A percentile compares a stretch with the other conserved stretches of the same genome.
Evolutionary conservation across 768 basidiomycete genomes (phyloP).

Genomic region (Mycena rosella): DNA sequence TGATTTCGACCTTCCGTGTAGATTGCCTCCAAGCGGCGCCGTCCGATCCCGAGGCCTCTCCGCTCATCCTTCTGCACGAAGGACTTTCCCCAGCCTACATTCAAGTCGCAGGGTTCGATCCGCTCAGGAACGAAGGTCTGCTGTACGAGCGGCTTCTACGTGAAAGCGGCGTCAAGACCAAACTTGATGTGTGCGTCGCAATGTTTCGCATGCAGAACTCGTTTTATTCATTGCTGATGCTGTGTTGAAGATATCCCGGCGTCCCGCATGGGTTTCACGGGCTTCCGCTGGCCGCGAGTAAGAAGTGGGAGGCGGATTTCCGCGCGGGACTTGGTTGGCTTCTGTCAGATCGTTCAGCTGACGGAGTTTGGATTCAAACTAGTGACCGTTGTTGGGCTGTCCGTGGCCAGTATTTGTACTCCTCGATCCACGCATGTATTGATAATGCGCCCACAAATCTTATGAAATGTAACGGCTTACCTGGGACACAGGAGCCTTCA

Average conservation of each 20-base stretch:
- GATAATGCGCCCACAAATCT: too few species aligned
- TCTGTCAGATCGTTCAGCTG: too few species aligned
- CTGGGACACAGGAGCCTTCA: too few species aligned
- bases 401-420: too few species aligned
- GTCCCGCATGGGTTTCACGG: neutral
- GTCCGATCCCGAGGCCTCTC: neutral
- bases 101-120: slow-evolving; percentile 9
- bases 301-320: neutral
- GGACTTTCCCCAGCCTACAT: neutral
- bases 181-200: slow-evolving; percentile 9
- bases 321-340: neutral
- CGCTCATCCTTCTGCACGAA: neutral
- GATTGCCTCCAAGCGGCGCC: neutral
- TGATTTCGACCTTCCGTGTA: neutral
- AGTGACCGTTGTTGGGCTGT: too few species aligned
- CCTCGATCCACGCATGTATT: too few species aligned
- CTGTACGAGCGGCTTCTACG: slow-evolving; percentile 5
- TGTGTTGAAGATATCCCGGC: neutral
- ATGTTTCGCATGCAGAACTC: neutral
- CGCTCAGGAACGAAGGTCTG: slow-evolving; percentile 4
- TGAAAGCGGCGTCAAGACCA: neutral
- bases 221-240: neutral
- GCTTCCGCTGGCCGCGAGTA: neutral
- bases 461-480: too few species aligned
- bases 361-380: too few species aligned